Evolutionary conservation across 768 basidiomycete genomes (phyloP).

Genomic region (Naganishia onofrii): DNA sequence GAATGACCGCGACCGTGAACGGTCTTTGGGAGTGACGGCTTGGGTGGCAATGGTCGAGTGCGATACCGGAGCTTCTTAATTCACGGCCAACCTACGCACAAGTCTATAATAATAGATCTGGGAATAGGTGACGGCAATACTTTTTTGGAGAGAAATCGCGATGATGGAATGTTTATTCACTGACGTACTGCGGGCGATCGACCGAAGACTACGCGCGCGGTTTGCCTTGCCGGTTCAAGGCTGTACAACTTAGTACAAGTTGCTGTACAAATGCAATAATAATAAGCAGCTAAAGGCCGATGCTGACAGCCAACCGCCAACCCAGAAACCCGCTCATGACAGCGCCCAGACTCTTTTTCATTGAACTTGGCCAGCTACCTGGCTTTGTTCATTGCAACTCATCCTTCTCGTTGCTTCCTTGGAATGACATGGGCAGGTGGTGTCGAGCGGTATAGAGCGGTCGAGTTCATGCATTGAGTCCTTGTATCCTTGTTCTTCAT

Average conservation of each 20-base stretch:
- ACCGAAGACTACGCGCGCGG: not conserved
- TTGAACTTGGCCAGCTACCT: not conserved
- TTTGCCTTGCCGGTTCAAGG: constrained; percentile 3
- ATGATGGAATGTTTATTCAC: not conserved
- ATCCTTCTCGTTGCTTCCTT: not conserved
- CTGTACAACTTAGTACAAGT: not conserved
- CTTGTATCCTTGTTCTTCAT: not conserved
- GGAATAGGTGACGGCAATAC: not conserved
- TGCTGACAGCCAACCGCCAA: constrained; percentile 2
- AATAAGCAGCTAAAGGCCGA: not conserved
- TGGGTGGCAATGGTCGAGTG: no score
- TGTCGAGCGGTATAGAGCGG: not conserved
- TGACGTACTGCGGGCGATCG: constrained; percentile 6
- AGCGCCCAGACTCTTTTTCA: not conserved
- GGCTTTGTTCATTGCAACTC: not conserved
- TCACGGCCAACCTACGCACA: not conserved
- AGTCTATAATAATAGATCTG: not conserved
- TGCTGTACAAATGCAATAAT: no score
- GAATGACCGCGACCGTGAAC: no score
- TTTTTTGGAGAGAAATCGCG: not conserved
- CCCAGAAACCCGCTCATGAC: not conserved
- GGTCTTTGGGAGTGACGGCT: no score
- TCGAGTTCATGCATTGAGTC: no score
- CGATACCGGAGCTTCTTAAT: not conserved
- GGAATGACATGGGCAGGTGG: not conserved